phyloP scores from a whole-genome alignment of 352 stramenopile species.

The Globisporangium radiosum region DNA sequence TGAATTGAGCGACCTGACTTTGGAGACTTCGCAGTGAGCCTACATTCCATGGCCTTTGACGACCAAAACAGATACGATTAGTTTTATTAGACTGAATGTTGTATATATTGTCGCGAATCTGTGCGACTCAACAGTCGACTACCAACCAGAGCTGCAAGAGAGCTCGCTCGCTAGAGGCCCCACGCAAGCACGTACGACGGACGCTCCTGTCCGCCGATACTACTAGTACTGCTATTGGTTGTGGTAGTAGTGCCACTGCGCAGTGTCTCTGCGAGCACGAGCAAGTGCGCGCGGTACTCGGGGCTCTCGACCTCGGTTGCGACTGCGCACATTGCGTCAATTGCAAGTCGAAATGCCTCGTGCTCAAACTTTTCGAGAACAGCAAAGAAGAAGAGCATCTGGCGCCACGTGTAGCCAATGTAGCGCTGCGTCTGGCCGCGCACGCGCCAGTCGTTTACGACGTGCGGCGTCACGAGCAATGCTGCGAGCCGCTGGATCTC shows the following conservation, averaged over 20 bases:
- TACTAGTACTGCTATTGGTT: too few relatives aligned
- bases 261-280: background rate
- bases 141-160: too few relatives aligned
- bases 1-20: too few relatives aligned
- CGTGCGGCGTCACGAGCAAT: background rate
- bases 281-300: conserved; percentile 4
- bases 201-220: too few relatives aligned
- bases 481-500: conserved; percentile 2
- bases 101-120: too few relatives aligned
- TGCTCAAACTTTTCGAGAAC: conserved; percentile 14
- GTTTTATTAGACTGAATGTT: too few relatives aligned
- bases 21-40: too few relatives aligned
- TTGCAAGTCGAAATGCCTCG: background rate
- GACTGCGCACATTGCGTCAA: background rate
- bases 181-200: too few relatives aligned
- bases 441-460: background rate
- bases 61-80: too few relatives aligned
- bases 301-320: background rate
- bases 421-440: conserved; percentile 6
- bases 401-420: conserved; percentile 14
- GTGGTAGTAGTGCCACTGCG: background rate
- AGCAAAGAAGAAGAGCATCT: conserved; percentile 18
- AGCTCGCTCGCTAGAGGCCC: too few relatives aligned
- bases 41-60: too few relatives aligned
- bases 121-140: too few relatives aligned